A percentile compares a stretch with the other conserved stretches of the same genome.
phyloP scores from a whole-genome alignment of 179 eudicot species.

The Kewa caespitosa region DNA sequence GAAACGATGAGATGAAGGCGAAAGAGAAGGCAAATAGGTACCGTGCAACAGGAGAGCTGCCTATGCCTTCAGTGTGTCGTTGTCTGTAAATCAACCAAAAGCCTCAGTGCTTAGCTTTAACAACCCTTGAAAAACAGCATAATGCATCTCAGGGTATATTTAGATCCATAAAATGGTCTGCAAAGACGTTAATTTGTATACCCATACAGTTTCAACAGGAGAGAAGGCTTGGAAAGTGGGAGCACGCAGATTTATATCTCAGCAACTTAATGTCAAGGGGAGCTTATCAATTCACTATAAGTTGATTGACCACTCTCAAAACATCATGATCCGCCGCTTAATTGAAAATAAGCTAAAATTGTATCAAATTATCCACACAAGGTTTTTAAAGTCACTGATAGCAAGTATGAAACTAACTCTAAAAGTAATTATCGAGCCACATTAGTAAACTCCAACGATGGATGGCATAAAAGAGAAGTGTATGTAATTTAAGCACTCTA shows the following conservation, averaged over 20 bases:
- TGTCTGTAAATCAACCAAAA: conserved; percentile 47
- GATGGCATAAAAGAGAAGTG: neutral
- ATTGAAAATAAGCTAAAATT: no score
- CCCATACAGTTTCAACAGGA: conserved; percentile 10
- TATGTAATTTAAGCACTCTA: no score
- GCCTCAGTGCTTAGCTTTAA: neutral
- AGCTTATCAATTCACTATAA: neutral
- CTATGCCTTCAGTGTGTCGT: conserved; percentile 61
- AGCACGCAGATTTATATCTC: neutral
- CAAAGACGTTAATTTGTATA: conserved; percentile 7
- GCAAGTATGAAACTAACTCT: neutral
- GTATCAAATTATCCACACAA: neutral
- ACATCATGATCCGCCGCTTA: neutral
- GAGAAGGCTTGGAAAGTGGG: conserved; percentile 4
- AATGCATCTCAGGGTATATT: conserved; percentile 2
- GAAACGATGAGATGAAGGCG: conserved; percentile 63
- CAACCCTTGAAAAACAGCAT: neutral
- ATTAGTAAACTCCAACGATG: neutral
- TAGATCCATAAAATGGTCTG: conserved; percentile 4
- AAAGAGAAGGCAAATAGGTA: conserved; percentile 39
- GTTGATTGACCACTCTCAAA: neutral
- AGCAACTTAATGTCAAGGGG: neutral
- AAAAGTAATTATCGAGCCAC: neutral
- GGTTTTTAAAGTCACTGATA: neutral
- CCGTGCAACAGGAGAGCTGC: conserved; percentile 58